Percentiles rank a stretch among this genome's conserved stretches.
Evolutionary conservation across 2,329 filamentous ascomycete species (phyloP).

Genomic region (Coniochaeta sp.): DNA sequence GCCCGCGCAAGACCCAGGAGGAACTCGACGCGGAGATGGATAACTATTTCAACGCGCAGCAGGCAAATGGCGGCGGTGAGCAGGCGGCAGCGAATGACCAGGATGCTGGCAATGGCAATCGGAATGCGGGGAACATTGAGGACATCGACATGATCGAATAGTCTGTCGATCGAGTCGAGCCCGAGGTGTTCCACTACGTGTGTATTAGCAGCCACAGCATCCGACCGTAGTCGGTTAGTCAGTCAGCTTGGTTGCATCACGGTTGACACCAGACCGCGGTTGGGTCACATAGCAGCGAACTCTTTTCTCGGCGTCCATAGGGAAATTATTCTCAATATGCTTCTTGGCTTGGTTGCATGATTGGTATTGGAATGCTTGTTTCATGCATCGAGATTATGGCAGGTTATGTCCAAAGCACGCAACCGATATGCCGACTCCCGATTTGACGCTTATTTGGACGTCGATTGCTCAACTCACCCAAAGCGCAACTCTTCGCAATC

Average conservation of each 20-base stretch:
- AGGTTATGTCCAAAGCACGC: neutral
- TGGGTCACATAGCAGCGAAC: no score
- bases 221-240: neutral
- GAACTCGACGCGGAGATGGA: conserved; percentile 96
- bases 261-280: neutral
- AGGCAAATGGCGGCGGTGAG: conserved; percentile 18
- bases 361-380: neutral
- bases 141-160: conserved; percentile 67
- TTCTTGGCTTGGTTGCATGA: no score
- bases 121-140: conserved; percentile 21
- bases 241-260: neutral
- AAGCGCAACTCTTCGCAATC: no score
- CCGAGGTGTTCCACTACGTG: neutral
- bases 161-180: conserved; percentile 4
- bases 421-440: neutral
- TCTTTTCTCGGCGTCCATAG: no score
- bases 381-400: neutral
- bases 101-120: conserved; percentile 12
- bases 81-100: conserved; percentile 24
- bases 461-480: no score
- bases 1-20: conserved; percentile 79
- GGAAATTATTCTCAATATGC: no score
- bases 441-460: neutral
- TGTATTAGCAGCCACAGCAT: no score
- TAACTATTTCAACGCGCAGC: conserved; percentile 64